Percentiles rank a stretch among this genome's conserved stretches.
Evolutionary conservation across 495 filamentous ascomycete genomes (phyloP).

Genomic region (Cercophora scortea): DNA sequence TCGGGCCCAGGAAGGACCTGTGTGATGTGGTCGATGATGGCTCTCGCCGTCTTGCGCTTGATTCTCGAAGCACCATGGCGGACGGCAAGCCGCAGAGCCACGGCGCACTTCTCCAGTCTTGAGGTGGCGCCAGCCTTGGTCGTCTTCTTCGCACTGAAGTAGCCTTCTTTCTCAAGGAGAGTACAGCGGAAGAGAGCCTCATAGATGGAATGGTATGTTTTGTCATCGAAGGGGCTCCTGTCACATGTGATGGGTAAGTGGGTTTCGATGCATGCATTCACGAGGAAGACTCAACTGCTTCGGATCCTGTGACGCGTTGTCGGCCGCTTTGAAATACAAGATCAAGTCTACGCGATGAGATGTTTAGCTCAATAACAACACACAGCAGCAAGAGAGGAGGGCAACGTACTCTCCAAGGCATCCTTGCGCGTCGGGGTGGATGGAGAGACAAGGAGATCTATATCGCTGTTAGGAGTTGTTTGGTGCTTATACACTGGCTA

Average conservation of each 20-base stretch:
- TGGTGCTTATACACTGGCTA: neutral
- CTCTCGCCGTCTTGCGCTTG: slow-evolving; percentile 65
- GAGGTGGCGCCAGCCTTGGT: slow-evolving; percentile 35
- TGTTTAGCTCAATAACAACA: slow-evolving; percentile 40
- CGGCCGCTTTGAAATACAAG: slow-evolving; percentile 14
- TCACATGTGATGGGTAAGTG: slow-evolving; percentile 3
- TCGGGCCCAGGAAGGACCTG: slow-evolving; percentile 60
- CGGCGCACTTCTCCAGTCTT: slow-evolving; percentile 64
- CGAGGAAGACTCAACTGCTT: slow-evolving; percentile 3
- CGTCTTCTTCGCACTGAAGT: slow-evolving; percentile 46
- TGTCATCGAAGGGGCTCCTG: slow-evolving; percentile 48
- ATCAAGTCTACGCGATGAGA: slow-evolving; percentile 37
- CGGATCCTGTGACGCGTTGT: slow-evolving; percentile 13
- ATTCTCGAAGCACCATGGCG: slow-evolving; percentile 59
- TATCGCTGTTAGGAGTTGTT: neutral
- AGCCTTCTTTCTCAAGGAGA: slow-evolving; percentile 56
- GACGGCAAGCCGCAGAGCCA: slow-evolving; percentile 61
- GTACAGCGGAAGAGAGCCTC: slow-evolving; percentile 70
- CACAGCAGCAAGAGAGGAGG: neutral
- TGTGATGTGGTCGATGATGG: slow-evolving; percentile 72
- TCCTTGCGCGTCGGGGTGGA: slow-evolving; percentile 15
- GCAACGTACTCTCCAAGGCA: slow-evolving; percentile 26
- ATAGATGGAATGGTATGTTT: slow-evolving; percentile 70
- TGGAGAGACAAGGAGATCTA: slow-evolving; percentile 1
- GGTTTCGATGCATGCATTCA: neutral